Conservation (phyloP, 2,329 filamentous ascomycete species). For the Epichloe aotearoae region DNA sequence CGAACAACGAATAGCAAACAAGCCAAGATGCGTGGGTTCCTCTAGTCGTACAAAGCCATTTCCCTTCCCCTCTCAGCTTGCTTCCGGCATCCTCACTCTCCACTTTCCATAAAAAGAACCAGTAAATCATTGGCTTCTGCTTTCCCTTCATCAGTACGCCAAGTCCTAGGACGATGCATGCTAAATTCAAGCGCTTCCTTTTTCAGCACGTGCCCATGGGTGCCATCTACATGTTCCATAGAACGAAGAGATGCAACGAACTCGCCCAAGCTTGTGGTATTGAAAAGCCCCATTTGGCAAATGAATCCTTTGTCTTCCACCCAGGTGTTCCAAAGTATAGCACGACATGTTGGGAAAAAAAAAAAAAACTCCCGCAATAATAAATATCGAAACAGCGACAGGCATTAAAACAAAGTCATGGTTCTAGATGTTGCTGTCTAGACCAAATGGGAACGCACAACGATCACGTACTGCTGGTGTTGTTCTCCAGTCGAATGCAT, state of each 20-base stretch:
- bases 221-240: conserved; percentile 21
- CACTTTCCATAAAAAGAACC: conserved; percentile 10
- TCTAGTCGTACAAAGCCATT: conserved; percentile 20
- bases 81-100: conserved; percentile 9
- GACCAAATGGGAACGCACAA: neutral
- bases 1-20: neutral
- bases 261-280: conserved; percentile 14
- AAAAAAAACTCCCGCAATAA: neutral
- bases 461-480: neutral
- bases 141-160: conserved; percentile 6
- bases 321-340: conserved; percentile 11
- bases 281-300: conserved; percentile 16
- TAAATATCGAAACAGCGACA: neutral
- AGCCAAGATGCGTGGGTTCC: conserved; percentile 7
- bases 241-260: conserved; percentile 15
- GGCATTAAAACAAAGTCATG: neutral
- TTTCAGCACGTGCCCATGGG: conserved; percentile 21
- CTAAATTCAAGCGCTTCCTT: conserved; percentile 29
- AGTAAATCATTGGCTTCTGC: neutral
- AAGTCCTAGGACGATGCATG: conserved; percentile 28
- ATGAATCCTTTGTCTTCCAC: conserved; percentile 16
- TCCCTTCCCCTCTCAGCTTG: conserved; percentile 7
- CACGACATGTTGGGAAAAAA: conserved; percentile 12
- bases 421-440: conserved; percentile 4
- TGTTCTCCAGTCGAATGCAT: neutral